Evolutionary conservation across 768 basidiomycete genomes (phyloP), one percentile per base, ranked within the genome.

Genomic region (Heimioporus sp.): DNA sequence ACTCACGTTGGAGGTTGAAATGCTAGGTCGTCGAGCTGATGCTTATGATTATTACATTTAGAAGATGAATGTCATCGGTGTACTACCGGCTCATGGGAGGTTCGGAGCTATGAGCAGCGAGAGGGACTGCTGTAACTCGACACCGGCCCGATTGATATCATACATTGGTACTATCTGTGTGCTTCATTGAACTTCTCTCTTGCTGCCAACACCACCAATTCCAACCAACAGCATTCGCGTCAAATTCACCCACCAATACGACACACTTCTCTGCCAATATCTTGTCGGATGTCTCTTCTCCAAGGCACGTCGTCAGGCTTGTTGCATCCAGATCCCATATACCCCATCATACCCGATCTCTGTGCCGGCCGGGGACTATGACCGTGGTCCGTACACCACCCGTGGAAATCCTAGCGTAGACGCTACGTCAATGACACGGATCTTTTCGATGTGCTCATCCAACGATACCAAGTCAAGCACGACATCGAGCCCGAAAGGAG

Each of bases 371-470:
- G 52, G 70, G 57, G 59, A 0, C 66, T 63, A 53, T 85, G 82
- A 80, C 65, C 72, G 11, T 86, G 82, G 80, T 65, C 75, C 17
- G 53, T 44, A 16, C 66, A 63, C 6, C 86, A 85, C 62, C 3
- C 82, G 3, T 80, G 74, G 80, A 72, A 73, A 16, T 82, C 82
- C 5, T 87, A 86, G 86, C 77, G 82, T 19, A 76, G 80, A 41
- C 73, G 77, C n/a, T 87, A 86, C 57, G 69, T 62, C 53, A 80
- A 73, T 54, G 71, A 85, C 44, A 46, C 70, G 36, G 57, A 32
- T 0, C 20, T 56, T 0, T 83, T 81, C 46, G 75, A 85, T 53
- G 28, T 10, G 3, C 46, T 42, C n/a, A 83, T 86, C 38, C 55
- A 43, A 34, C 59, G 40, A 10, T 77, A 76, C 50, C 76, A 76